A percentile compares a stretch with the other conserved stretches of the same genome.
phyloP scores from a whole-genome alignment of 2,329 filamentous ascomycete genomes.

The Colletotrichum sp. region DNA sequence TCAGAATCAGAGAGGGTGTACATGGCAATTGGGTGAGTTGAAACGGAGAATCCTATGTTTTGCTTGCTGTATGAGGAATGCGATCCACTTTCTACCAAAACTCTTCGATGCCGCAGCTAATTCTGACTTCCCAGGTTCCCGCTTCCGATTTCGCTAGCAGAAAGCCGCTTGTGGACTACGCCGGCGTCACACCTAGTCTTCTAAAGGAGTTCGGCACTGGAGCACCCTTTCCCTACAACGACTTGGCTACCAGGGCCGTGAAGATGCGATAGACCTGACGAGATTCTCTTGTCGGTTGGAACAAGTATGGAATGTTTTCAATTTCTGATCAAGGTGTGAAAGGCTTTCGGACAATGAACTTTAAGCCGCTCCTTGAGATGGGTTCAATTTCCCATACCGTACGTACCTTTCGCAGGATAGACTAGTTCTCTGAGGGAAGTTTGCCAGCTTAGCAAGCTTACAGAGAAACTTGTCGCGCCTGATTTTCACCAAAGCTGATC shows the following conservation, averaged over 20 bases:
- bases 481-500: no score
- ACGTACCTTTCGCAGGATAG: no score
- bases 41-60: not conserved
- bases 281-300: not conserved
- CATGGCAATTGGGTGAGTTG: not conserved
- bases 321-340: no score
- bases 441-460: no score
- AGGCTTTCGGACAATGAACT: no score
- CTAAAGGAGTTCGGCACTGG: not conserved
- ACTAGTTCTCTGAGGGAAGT: no score
- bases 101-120: not conserved
- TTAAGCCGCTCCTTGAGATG: no score
- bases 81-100: accelerated
- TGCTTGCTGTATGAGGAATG: accelerated
- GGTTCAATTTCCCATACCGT: no score
- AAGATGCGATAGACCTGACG: not conserved
- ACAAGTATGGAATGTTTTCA: not conserved
- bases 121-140: accelerated
- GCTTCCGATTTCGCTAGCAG: not conserved
- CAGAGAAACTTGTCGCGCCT: no score
- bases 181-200: not conserved
- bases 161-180: not conserved
- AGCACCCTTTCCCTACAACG: accelerated
- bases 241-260: not conserved
- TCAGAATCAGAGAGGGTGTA: not conserved